These are phyloP conservation scores for Ephemerocybe angulata DNA, from an alignment of 768 basidiomycete species.

Conservation along the genomic window DNA sequence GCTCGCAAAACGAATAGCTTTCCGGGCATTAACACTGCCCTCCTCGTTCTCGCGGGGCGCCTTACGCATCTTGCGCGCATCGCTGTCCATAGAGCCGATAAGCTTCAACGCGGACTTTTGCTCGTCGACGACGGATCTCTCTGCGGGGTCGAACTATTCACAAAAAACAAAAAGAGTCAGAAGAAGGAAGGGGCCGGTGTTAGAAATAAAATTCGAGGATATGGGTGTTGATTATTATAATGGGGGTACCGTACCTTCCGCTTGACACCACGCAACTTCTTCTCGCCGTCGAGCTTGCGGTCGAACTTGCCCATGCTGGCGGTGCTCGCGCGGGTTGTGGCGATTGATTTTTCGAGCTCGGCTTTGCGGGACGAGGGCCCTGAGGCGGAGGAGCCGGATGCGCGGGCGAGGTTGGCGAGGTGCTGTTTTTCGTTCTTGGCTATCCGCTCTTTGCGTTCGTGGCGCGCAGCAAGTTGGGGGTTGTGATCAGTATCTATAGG, in stretches of 20 bases:
- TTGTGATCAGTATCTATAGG: constrained; percentile 75
- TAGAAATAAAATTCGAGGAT: neutral
- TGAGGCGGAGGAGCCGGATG: constrained; percentile 31
- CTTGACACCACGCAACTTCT: constrained; percentile 83
- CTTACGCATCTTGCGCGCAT: constrained; percentile 58
- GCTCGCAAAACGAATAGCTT: constrained; percentile 77
- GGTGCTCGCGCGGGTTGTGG: constrained; percentile 76
- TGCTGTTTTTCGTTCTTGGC: constrained; percentile 84
- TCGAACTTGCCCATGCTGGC: constrained; percentile 97
- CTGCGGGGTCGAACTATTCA: constrained; percentile 75
- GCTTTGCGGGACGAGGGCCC: constrained; percentile 52
- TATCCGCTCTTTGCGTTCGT: constrained; percentile 76
- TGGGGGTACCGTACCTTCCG: constrained; percentile 66
- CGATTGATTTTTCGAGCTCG: constrained; percentile 74
- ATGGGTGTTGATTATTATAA: too few species aligned
- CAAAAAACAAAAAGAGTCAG: neutral
- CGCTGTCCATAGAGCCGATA: constrained; percentile 73
- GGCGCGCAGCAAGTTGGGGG: constrained; percentile 69
- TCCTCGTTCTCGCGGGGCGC: constrained; percentile 40
- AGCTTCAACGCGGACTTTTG: constrained; percentile 70
- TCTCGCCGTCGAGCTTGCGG: constrained; percentile 85
- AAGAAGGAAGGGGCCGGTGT: neutral
- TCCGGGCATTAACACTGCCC: constrained; percentile 77
- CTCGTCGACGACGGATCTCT: constrained; percentile 61
- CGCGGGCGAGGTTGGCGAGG: constrained; percentile 65